Percentiles rank a stretch among this genome's conserved stretches.
Conservation (phyloP, 2,329 filamentous ascomycete genomes). For the Bipolaris victoriae region DNA sequence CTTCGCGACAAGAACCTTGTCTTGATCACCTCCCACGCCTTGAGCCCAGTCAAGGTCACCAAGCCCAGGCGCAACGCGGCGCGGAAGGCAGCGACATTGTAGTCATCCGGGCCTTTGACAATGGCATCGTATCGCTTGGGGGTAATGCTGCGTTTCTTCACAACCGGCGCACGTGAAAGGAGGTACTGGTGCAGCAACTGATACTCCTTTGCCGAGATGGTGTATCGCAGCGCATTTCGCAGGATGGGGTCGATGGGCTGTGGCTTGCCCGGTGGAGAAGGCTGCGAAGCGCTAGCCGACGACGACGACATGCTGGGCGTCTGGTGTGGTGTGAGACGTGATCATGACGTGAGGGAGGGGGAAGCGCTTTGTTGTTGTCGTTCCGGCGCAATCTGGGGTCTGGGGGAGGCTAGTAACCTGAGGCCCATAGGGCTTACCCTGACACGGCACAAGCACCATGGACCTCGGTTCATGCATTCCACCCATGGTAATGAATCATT, state of each 20-base stretch:
- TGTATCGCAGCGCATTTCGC: slow-evolving; percentile 86
- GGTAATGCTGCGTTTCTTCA: slow-evolving; percentile 61
- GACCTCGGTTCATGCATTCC: slow-evolving; percentile 13
- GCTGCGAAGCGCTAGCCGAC: slow-evolving; percentile 38
- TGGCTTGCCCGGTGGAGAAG: slow-evolving; percentile 35
- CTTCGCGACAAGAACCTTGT: slow-evolving; percentile 47
- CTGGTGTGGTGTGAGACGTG: slow-evolving; percentile 15
- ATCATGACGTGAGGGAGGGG: slow-evolving; percentile 26
- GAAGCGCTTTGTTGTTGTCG: slow-evolving; percentile 1
- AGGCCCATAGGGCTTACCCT: slow-evolving; percentile 1
- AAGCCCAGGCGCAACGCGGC: slow-evolving; percentile 54
- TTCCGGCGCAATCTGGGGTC: slow-evolving; percentile 8
- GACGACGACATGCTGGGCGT: slow-evolving; percentile 46
- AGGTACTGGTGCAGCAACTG: slow-evolving; percentile 82
- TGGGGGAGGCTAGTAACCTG: slow-evolving; percentile 15
- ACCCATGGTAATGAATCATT: slow-evolving; percentile 3
- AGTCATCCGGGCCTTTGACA: slow-evolving; percentile 54
- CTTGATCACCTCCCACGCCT: slow-evolving; percentile 54
- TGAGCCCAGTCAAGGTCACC: slow-evolving; percentile 52
- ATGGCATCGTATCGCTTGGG: slow-evolving; percentile 61
- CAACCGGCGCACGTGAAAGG: slow-evolving; percentile 70
- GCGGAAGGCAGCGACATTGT: slow-evolving; percentile 56
- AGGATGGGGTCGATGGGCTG: slow-evolving; percentile 69
- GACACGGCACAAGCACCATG: background rate
- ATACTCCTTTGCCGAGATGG: slow-evolving; percentile 83